A percentile compares a stretch with the other conserved stretches of the same genome.
Conservation (phyloP, 2,329 filamentous ascomycete species). For the Pestalotiopsis sp. region DNA sequence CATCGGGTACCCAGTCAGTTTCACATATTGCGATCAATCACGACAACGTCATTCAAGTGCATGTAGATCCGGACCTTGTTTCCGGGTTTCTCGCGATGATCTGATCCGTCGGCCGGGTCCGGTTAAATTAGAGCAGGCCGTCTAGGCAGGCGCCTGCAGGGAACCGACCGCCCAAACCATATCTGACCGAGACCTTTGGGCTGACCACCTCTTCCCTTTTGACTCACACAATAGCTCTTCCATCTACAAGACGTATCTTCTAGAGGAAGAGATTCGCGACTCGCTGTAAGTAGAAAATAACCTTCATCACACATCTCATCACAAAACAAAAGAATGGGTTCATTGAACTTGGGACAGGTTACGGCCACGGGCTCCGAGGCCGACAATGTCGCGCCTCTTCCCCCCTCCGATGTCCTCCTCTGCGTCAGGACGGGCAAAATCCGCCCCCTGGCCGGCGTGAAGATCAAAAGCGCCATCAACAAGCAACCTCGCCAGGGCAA, state of each 20-base stretch:
- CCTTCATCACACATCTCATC: not conserved
- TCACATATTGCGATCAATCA: not conserved
- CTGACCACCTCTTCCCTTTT: not conserved
- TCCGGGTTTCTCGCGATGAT: not conserved
- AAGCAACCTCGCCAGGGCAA: slow-evolving; percentile 48
- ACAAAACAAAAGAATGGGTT: slow-evolving; percentile 9
- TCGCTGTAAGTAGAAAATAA: slow-evolving; percentile 9
- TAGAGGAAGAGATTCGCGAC: not conserved
- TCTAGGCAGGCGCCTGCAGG: not conserved
- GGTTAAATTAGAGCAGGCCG: not conserved
- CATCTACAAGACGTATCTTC: not conserved
- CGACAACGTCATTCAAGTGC: not conserved
- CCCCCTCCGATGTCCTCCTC: slow-evolving; percentile 49
- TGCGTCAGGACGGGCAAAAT: slow-evolving; percentile 61
- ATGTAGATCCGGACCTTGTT: not conserved
- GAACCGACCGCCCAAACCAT: not conserved
- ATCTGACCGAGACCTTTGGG: not conserved
- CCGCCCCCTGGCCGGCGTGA: slow-evolving; percentile 53
- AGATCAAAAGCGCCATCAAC: slow-evolving; percentile 59
- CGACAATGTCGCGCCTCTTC: slow-evolving; percentile 25
- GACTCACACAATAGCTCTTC: not conserved
- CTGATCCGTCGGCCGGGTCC: not conserved
- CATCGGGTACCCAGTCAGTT: not conserved
- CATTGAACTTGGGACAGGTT: slow-evolving; percentile 12
- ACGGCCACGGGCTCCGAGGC: not conserved